Base-by-base conservation (phyloP, 805 yeast species). In the Gaillardinia entomophila region DNA sequence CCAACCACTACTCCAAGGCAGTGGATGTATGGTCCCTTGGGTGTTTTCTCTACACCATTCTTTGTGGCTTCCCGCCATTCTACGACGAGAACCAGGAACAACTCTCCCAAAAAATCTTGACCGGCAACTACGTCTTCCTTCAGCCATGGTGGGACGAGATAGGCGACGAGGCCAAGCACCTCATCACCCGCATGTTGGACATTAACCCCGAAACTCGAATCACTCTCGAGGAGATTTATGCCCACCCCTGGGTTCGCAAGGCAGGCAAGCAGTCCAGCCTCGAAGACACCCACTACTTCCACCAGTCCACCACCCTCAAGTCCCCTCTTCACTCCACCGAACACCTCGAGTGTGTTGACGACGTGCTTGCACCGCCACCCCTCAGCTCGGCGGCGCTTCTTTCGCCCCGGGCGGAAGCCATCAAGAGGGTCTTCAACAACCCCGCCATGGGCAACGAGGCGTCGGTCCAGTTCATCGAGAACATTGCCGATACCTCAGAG, bases 131-230 rank as follows among this genome's bases (percentile, higher is more conserved):
- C 55, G 73, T 75, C n/a, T 84, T 82, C 51, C 62, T 84, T 33
- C 62, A 73, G 37, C 95, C 95, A 2, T 84, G 95, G 95, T 84
- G 92, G 86, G 92, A 83, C 56, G 94, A 84, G 51, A 80, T 84
- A 23, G 70, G 81, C 31, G 57, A 53, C 25, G 86, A 78, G 24
- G 89, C 88, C 17, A 84, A 82, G 49, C 71, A 72, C 45, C 70
- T 84, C 46, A 84, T 84, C 11, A 57, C 72, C 3, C 77, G 73
- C 46, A 66, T 84, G 54, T 62, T 84, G 41, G 79, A 80, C 17
- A 82, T 81, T 12, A 77, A 84, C 51, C 89, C 92, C 1, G 63
- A 65, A 10, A 71, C 69, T 33, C 66, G 95, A 46, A 82, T 79
- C 42, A 74, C 83, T 2, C 71, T 82, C 27, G 79, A 79, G 30